Conservation (phyloP, 2,329 filamentous ascomycete species). For the Xylariomycetidae sp. region DNA sequence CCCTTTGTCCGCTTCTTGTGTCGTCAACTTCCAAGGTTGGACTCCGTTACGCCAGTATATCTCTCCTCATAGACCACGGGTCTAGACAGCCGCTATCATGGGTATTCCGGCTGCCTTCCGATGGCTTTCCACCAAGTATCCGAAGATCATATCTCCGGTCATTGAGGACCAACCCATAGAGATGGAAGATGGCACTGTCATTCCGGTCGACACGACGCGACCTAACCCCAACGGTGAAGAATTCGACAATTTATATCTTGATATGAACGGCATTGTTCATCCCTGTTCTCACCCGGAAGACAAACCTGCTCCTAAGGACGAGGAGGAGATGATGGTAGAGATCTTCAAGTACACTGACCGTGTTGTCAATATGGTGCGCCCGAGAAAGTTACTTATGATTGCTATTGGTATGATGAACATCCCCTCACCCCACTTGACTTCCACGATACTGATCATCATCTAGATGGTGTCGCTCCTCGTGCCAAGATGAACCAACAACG, state of each 20-base stretch:
- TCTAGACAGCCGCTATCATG: conserved; percentile 63
- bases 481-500: conserved; percentile 99
- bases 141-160: conserved; percentile 92
- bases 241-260: conserved; percentile 94
- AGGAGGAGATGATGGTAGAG: conserved; percentile 99
- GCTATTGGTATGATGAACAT: conserved; percentile 68
- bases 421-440: neutral
- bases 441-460: conserved; percentile 17
- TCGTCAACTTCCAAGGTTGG: too few species aligned
- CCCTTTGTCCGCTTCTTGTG: too few species aligned
- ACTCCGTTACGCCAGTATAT: neutral
- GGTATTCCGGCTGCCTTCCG: conserved; percentile 92
- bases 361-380: conserved; percentile 97
- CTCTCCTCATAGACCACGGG: too few species aligned
- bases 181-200: conserved; percentile 73
- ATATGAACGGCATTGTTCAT: conserved; percentile 99
- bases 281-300: conserved; percentile 98
- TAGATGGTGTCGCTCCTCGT: conserved; percentile 92
- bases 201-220: conserved; percentile 78
- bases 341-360: conserved; percentile 98
- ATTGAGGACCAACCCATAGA: conserved; percentile 78
- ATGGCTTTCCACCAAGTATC: conserved; percentile 96
- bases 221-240: conserved; percentile 97
- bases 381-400: conserved; percentile 93
- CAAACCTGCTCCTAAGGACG: conserved; percentile 80